Conservation (phyloP, 495 filamentous ascomycete genomes). For the Stereocaulon alpinum region DNA sequence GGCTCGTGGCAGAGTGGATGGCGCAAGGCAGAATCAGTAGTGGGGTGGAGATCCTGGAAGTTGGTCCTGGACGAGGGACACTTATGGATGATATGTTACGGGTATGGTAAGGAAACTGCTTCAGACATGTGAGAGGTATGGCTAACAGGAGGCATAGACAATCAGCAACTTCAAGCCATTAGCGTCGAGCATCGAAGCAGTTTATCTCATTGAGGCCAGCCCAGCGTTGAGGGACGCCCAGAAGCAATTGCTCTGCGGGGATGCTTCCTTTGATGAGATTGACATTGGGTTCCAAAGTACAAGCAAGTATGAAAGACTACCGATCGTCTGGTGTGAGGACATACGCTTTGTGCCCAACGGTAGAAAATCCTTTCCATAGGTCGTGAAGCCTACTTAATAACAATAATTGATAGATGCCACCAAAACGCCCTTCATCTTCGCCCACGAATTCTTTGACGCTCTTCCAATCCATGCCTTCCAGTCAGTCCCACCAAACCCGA, state of each 20-base stretch:
- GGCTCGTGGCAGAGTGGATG: slow-evolving; percentile 95
- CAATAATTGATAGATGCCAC: slow-evolving; percentile 30
- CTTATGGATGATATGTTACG: slow-evolving; percentile 95
- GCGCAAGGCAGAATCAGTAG: slow-evolving; percentile 61
- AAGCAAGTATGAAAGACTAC: slow-evolving; percentile 62
- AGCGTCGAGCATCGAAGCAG: slow-evolving; percentile 62
- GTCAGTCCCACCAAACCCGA: slow-evolving; percentile 44
- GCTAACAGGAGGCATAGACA: slow-evolving; percentile 45
- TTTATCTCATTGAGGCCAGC: slow-evolving; percentile 90
- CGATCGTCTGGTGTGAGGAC: slow-evolving; percentile 85
- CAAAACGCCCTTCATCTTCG: slow-evolving; percentile 84
- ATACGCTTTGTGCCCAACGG: slow-evolving; percentile 69
- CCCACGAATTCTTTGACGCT: slow-evolving; percentile 99
- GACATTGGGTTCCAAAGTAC: slow-evolving; percentile 65
- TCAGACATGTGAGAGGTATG: slow-evolving; percentile 1
- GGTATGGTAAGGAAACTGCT: slow-evolving; percentile 34
- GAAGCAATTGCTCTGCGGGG: slow-evolving; percentile 71
- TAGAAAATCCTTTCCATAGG: slow-evolving; percentile 23
- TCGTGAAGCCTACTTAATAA: neutral
- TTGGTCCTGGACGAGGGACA: slow-evolving; percentile 89
- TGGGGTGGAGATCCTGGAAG: slow-evolving; percentile 79
- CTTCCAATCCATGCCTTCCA: slow-evolving; percentile 95
- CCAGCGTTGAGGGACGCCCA: slow-evolving; percentile 63
- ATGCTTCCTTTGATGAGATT: slow-evolving; percentile 54
- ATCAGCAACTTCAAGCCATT: slow-evolving; percentile 73